Evolutionary conservation across 768 basidiomycete species (phyloP).

Genomic region (Amanita exitialis): DNA sequence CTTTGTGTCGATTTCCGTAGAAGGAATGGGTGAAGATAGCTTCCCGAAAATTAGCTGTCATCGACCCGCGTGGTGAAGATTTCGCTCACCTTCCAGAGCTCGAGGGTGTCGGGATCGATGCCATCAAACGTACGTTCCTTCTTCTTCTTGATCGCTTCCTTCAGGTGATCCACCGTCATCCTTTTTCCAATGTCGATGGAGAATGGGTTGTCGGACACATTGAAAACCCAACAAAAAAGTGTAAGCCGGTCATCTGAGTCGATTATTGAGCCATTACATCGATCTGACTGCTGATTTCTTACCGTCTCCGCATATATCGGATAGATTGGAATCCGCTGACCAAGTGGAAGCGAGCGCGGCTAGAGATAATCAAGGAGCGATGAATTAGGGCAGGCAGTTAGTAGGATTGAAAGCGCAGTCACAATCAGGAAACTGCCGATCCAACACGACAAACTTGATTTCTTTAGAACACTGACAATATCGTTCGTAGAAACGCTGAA

Average conservation of each 20-base stretch:
- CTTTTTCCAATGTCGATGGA: conserved; percentile 9
- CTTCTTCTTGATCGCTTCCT: conserved; percentile 9
- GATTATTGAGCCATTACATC: conserved; percentile 5
- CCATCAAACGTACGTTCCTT: conserved; percentile 9
- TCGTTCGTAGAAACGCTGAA: background rate
- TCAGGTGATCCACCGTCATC: conserved; percentile 9
- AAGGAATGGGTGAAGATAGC: too few species aligned
- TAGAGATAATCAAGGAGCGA: conserved; percentile 3
- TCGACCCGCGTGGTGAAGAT: conserved; percentile 4
- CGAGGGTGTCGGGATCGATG: conserved; percentile 8
- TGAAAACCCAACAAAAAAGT: conserved; percentile 13
- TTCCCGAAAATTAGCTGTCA: too few species aligned
- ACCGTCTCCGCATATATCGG: conserved; percentile 2
- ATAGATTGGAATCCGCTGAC: conserved; percentile 9
- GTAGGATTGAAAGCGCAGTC: conserved; percentile 4
- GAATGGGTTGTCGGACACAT: conserved; percentile 9
- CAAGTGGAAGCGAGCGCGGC: conserved; percentile 6
- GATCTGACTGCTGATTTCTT: conserved; percentile 6
- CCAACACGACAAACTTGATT: conserved; percentile 7
- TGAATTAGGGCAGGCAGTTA: background rate
- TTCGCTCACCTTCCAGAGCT: conserved; percentile 12
- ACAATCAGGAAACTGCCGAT: conserved; percentile 8
- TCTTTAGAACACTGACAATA: background rate
- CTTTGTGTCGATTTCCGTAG: too few species aligned
- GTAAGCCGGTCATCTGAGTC: conserved; percentile 7